These are phyloP conservation scores for Hypoxylon rubiginosum DNA, from an alignment of 2,329 filamentous ascomycete species.

Conservation along the genomic window DNA sequence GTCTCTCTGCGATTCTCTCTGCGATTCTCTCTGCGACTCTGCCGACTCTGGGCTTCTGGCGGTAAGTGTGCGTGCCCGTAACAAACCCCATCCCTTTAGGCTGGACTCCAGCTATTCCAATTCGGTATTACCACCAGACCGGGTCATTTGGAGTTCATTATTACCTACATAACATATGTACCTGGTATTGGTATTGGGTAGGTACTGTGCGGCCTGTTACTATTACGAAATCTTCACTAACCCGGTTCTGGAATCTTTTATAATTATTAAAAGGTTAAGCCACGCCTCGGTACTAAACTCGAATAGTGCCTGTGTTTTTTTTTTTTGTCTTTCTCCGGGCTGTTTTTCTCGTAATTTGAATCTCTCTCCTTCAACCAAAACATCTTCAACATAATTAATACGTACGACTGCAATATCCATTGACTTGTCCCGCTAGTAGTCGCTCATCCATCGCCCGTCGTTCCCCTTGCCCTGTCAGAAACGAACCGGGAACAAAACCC, in stretches of 20 bases:
- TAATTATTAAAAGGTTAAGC: constrained; percentile 33
- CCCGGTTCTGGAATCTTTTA: constrained; percentile 17
- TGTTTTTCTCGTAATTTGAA: constrained; percentile 8
- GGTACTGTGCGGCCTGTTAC: constrained; percentile 12
- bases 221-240: constrained; percentile 25
- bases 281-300: constrained; percentile 27
- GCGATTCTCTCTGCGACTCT: no score
- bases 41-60: constrained; percentile 16
- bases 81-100: constrained; percentile 18
- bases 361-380: constrained; percentile 6
- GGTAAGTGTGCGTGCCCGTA: constrained; percentile 8
- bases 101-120: constrained; percentile 32
- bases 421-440: constrained; percentile 23
- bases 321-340: constrained; percentile 14
- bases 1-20: background rate
- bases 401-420: constrained; percentile 16
- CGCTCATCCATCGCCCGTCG: constrained; percentile 35
- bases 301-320: constrained; percentile 20
- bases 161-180: no score
- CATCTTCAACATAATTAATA: constrained; percentile 25
- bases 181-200: background rate
- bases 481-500: constrained; percentile 31
- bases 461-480: constrained; percentile 33
- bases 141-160: constrained; percentile 18
- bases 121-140: constrained; percentile 28